Evolutionary conservation across 2,329 filamentous ascomycete genomes (phyloP).

Genomic region (Pseudogymnoascus sp.): DNA sequence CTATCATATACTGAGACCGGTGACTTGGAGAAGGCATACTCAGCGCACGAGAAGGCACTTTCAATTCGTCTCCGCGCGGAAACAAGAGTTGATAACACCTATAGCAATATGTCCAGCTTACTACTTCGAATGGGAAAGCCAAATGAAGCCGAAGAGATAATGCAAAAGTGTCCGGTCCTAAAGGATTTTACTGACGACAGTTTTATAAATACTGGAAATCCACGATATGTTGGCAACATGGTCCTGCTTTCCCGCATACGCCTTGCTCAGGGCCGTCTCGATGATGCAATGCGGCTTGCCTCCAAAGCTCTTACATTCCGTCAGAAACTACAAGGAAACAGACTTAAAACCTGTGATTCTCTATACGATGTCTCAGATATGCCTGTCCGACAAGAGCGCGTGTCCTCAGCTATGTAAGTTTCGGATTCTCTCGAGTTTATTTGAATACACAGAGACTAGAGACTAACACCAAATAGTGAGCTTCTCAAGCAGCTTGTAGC

Average conservation of each 20-base stretch:
- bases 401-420: conserved; percentile 8
- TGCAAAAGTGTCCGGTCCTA: conserved; percentile 27
- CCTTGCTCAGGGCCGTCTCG: background rate
- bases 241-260: conserved; percentile 7
- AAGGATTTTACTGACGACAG: conserved; percentile 31
- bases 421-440: background rate
- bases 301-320: conserved; percentile 7
- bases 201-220: conserved; percentile 25
- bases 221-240: conserved; percentile 1
- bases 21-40: conserved; percentile 24
- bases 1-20: conserved; percentile 29
- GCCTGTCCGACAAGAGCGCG: background rate
- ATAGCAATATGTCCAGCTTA: conserved; percentile 31
- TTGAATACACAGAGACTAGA: background rate
- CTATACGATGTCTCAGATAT: conserved; percentile 7
- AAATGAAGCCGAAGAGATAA: conserved; percentile 29
- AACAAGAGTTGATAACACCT: conserved; percentile 30
- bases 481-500: conserved; percentile 4
- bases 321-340: conserved; percentile 7
- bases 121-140: conserved; percentile 28
- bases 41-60: conserved; percentile 22
- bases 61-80: conserved; percentile 24
- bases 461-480: background rate
- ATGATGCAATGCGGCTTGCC: background rate
- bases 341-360: conserved; percentile 7